Conservation (phyloP, 2,329 filamentous ascomycete species). For the Aspergillus alliaceus region DNA sequence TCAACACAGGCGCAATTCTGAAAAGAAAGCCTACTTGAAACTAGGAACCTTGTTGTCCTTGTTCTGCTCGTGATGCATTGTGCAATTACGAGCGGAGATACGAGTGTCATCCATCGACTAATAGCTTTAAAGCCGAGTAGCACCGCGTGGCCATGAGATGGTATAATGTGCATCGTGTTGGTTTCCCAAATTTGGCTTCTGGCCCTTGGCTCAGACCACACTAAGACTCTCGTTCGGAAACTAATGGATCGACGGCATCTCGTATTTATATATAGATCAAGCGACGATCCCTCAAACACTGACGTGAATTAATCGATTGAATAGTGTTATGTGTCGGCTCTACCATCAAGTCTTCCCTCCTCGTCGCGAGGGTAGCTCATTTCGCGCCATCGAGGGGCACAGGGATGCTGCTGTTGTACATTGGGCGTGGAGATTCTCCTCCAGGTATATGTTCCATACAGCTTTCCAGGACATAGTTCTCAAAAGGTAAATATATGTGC, state of each 20-base stretch:
- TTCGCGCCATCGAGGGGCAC: neutral
- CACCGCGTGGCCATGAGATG: neutral
- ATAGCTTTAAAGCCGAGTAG: neutral
- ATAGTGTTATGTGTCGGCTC: neutral
- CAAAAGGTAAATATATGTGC: neutral
- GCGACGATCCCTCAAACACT: slow-evolving; percentile 7
- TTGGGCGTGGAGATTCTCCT: too few relatives aligned
- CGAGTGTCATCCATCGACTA: neutral
- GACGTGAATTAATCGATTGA: neutral
- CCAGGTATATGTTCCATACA: neutral
- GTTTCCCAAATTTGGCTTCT: neutral
- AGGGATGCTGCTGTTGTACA: neutral
- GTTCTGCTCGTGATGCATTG: neutral
- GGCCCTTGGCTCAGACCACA: neutral
- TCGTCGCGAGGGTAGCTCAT: neutral
- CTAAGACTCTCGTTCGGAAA: neutral
- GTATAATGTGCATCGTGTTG: neutral
- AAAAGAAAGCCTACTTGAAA: neutral
- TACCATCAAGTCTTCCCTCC: neutral
- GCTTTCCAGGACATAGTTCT: neutral
- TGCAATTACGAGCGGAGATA: neutral
- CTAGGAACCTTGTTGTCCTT: neutral
- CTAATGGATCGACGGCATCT: slow-evolving; percentile 13
- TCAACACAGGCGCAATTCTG: neutral
- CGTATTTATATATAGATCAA: slow-evolving; percentile 21